These are phyloP conservation scores for Fraxinus paxiana DNA, from an alignment of 305 asterid genomes.

Conservation along the genomic window DNA sequence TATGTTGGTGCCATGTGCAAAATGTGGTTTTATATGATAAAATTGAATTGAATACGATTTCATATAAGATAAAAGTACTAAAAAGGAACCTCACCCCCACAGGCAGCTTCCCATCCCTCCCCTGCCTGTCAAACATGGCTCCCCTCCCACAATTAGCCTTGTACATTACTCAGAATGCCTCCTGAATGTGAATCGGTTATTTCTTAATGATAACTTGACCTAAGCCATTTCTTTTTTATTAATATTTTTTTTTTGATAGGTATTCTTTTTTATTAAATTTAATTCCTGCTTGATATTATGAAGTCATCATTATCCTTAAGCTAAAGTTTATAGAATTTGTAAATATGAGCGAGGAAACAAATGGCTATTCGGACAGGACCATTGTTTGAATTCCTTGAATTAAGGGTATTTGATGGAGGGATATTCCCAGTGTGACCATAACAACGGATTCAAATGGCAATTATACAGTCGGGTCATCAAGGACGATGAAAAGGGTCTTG, in stretches of 20 bases:
- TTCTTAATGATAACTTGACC: not conserved
- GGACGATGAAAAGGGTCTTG: not conserved
- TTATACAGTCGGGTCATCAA: not conserved
- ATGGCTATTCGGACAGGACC: not conserved
- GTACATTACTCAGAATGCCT: not conserved
- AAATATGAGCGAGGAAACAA: not conserved
- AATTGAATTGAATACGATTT: not conserved
- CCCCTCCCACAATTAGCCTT: not conserved
- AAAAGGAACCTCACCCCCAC: not conserved
- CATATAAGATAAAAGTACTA: not conserved
- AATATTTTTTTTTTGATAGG: too few species aligned
- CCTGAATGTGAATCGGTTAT: not conserved
- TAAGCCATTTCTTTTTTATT: not conserved
- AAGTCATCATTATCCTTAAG: not conserved
- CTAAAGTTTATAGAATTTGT: not conserved
- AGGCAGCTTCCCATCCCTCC: not conserved
- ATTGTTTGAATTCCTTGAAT: not conserved
- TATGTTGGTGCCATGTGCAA: not conserved
- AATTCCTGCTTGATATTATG: not conserved
- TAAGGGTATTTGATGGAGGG: not conserved
- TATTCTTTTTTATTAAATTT: not conserved
- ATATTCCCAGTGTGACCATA: not conserved
- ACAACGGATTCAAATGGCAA: not conserved
- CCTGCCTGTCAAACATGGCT: not conserved
- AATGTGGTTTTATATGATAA: not conserved